These are phyloP conservation scores for Lobosporangium transversale DNA, from an alignment of 192 early-diverging fungal genomes.

Conservation along the genomic window DNA sequence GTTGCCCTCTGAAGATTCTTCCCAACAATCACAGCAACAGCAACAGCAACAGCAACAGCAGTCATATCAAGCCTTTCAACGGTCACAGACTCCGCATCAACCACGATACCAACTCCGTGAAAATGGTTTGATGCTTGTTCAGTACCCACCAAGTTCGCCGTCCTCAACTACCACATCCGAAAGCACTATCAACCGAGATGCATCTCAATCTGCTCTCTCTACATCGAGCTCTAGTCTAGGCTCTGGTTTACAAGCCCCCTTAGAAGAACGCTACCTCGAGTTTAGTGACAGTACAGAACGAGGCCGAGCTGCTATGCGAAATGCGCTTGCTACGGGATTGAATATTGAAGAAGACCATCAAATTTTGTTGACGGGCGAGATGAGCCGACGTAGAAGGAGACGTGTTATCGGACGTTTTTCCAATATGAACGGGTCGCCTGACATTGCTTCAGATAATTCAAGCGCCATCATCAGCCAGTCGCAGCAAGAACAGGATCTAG, in stretches of 20 bases:
- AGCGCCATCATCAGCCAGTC: constrained; percentile 29
- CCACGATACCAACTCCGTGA: constrained; percentile 22
- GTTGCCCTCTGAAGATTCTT: too few species aligned
- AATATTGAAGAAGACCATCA: constrained; percentile 37
- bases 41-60: constrained; percentile 17
- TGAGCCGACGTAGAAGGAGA: constrained; percentile 36
- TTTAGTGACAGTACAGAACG: constrained; percentile 28
- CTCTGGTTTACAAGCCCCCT: not conserved
- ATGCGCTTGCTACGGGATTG: constrained; percentile 22
- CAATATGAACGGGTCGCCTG: constrained; percentile 1
- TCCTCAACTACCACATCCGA: constrained; percentile 2
- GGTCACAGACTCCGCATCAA: constrained; percentile 1
- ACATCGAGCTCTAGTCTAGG: not conserved
- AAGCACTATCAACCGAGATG: too few species aligned
- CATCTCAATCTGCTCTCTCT: not conserved
- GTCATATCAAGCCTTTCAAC: not conserved
- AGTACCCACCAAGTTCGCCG: constrained; percentile 11
- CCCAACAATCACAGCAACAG: constrained; percentile 6
- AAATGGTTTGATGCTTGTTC: constrained; percentile 31
- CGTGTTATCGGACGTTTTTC: constrained; percentile 22
- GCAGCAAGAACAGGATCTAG: constrained; percentile 10
- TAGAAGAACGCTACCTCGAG: constrained; percentile 28
- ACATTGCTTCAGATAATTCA: constrained; percentile 25
- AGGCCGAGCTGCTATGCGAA: constrained; percentile 33
- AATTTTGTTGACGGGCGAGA: constrained; percentile 37